Evolutionary conservation across 208 protist species (phyloP), one percentile per base, ranked within the genome.

Genomic region (Tetramitus jugosus): DNA sequence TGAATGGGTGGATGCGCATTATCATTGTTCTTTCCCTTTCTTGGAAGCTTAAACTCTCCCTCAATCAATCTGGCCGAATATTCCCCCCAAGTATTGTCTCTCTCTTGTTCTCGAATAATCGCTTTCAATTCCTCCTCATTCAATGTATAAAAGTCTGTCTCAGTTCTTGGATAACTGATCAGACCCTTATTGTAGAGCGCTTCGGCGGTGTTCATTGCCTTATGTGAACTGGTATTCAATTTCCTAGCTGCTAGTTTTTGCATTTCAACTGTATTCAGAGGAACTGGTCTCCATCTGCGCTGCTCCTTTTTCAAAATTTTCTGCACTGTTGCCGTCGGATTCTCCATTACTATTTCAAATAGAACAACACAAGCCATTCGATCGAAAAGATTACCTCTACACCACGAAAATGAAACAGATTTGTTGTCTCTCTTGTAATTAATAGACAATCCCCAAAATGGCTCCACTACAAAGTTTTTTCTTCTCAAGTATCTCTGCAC

Each of bases 1-100:
- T 98, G 95, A 60, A 98, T 99, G 14, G 97, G 96, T 37, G 97
- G 96, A 88, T 99, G 97, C 0, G 97, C 95, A 61, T 98, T 90
- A 85, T 99, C 98, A 83, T 98, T 87, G 64, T 96, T 84, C 0
- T 87, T 90, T 31, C 98, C 98, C 0, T 86, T 79, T n/a, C 93
- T 87, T 37, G 98, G 98, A 20, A 81, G 67, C n/a, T 85, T 78
- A 77, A 97, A 98, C 64, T 88, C 81, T 23, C 80, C 76, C n/a
- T 92, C 75, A 2, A 85, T 29, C 17, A 89, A 69, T 46, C 56
- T 31, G 10, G 33, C n/a, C 10, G 88, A 83, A 76, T 91, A 92
- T 4, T 17, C 7, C 17, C 89, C 89, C 85, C 87, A 92, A 17
- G 60, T 7, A 1, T n/a, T 60, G 68, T 83, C 56, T n/a, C 2